Base-by-base conservation (phyloP, 306 rosid genomes). In the Dalbergia oliveri region DNA sequence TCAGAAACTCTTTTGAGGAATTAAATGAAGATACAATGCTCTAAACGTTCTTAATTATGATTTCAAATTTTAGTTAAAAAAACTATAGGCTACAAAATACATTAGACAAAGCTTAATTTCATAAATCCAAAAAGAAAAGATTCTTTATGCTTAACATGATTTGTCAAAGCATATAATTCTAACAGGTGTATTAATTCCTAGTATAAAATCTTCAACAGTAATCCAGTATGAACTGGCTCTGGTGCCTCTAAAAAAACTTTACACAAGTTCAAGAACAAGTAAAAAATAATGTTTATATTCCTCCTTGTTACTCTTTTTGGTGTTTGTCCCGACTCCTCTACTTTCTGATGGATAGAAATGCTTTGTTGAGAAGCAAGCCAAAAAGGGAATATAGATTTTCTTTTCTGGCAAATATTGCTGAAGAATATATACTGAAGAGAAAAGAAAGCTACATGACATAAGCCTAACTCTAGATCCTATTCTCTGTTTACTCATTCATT, bases 401-500 rank as follows among this genome's bases (percentile, higher is more conserved):
- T 67, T 64, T 78, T 69, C 72, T 26, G 33, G 72, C 37, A 69
- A 69, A 47, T 51, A 64, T 77, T 65, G 35, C 45, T 58, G 58
- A 83, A 64, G 66, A 76, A 79, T 71, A 75, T 65, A 75, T 71
- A 79, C 80, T 59, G 41, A 14, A 21, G 61, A 64, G 43, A 41
- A 54, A 54, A 54, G 23, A 60, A 33, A 53, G n/a, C 69, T 34
- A 45, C 43, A 51, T 13, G 56, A 58, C 66, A 57, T 57, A 80
- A 66, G 53, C 61, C 86, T 61, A 71, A 76, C 79, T 56, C 62
- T 80, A 59, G 73, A 80, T 74, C 72, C 50, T 57, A 66, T 67
- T 44, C 39, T 51, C 59, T 19, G 33, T 58, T 63, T 44, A 47
- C 72, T 69, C 76, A 77, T 60, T 72, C 67, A 61, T 44, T 41